phyloP scores from a whole-genome alignment of 805 yeast genomes.

The Candida hungchunana region DNA sequence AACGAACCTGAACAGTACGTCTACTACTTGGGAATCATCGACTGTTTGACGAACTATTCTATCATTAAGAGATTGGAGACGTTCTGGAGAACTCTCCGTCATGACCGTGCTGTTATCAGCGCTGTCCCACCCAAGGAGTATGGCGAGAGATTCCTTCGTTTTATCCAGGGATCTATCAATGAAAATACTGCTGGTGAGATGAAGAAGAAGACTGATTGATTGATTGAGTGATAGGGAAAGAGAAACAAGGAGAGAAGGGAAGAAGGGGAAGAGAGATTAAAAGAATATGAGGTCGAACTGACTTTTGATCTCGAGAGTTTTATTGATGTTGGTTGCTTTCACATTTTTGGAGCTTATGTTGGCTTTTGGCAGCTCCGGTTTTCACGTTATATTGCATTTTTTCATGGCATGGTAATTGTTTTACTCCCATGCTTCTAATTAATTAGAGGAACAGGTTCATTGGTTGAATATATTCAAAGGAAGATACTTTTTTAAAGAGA shows the following conservation, averaged over 20 bases:
- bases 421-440: too few relatives aligned
- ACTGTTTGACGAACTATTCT: constrained; percentile 81
- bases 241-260: not conserved
- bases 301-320: too few relatives aligned
- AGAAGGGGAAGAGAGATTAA: not conserved
- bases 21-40: constrained; percentile 91
- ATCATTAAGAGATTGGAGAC: constrained; percentile 78
- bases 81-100: constrained; percentile 70
- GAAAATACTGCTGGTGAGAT: constrained; percentile 21
- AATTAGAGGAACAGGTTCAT: too few relatives aligned
- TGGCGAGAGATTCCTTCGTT: constrained; percentile 78
- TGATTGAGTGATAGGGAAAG: not conserved
- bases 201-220: constrained; percentile 7
- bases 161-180: constrained; percentile 46
- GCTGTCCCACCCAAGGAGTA: constrained; percentile 90
- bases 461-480: too few relatives aligned
- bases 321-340: too few relatives aligned
- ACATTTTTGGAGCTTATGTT: too few relatives aligned
- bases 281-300: too few relatives aligned
- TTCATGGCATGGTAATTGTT: too few relatives aligned
- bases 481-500: too few relatives aligned
- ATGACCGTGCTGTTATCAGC: constrained; percentile 67
- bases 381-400: too few relatives aligned
- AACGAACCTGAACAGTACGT: constrained; percentile 61
- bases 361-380: too few relatives aligned